These are phyloP conservation scores for Eragrostis nindensis DNA, from an alignment of 176 grass and related monocot genomes.

Conservation along the genomic window DNA sequence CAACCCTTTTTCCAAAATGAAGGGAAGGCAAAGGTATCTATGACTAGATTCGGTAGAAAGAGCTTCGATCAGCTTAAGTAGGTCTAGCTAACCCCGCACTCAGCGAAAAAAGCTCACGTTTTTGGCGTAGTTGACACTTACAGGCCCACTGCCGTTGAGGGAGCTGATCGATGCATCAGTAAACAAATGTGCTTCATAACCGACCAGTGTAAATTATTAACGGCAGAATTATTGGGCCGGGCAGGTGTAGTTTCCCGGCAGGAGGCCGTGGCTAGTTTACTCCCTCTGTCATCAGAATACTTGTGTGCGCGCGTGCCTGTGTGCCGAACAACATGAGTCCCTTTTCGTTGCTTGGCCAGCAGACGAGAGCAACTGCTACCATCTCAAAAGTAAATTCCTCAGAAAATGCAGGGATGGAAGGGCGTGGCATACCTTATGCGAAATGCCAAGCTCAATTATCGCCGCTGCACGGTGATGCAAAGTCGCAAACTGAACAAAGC, in stretches of 20 bases:
- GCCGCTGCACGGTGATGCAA: background rate
- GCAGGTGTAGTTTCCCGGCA: conserved; percentile 53
- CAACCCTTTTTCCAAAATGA: conserved; percentile 14
- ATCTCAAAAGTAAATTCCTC: background rate
- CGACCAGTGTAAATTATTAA: conserved; percentile 29
- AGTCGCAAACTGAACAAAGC: background rate
- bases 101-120: conserved; percentile 24
- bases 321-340: background rate
- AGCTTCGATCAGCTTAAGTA: conserved; percentile 40
- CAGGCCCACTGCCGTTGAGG: background rate
- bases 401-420: conserved; percentile 22
- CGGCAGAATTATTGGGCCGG: conserved; percentile 1
- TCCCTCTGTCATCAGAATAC: conserved; percentile 15
- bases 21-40: conserved; percentile 37
- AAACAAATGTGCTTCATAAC: conserved; percentile 41
- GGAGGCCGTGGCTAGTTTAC: conserved; percentile 46
- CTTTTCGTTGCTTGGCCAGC: background rate
- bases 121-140: conserved; percentile 27
- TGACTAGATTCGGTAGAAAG: conserved; percentile 52
- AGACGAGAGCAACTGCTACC: background rate
- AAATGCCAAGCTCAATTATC: conserved; percentile 27
- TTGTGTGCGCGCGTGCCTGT: background rate
- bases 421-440: conserved; percentile 5
- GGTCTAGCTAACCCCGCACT: conserved; percentile 61
- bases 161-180: conserved; percentile 16